phyloP scores from a whole-genome alignment of 495 filamentous ascomycete species.

The Neurospora tetrasperma region DNA sequence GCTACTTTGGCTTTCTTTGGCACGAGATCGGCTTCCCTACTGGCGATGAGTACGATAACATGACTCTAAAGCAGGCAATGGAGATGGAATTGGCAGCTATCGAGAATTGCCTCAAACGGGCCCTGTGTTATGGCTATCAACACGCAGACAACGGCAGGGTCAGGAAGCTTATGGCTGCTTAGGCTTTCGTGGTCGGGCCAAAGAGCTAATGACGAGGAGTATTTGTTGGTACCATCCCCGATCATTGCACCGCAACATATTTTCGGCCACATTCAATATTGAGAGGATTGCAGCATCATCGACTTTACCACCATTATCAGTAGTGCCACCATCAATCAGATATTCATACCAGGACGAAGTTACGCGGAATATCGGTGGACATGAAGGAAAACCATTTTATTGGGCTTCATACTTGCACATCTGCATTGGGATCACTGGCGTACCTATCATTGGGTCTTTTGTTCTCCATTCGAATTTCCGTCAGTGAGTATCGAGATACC shows the following conservation, averaged over 20 bases:
- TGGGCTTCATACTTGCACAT: background rate
- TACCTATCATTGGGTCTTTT: background rate
- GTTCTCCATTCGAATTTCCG: background rate
- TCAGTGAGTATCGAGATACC: background rate
- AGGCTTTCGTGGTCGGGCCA: background rate
- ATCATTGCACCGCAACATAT: background rate
- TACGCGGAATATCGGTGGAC: background rate
- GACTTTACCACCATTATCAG: background rate
- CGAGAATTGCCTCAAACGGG: constrained; percentile 26
- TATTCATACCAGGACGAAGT: background rate
- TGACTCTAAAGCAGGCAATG: constrained; percentile 27
- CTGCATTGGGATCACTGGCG: background rate
- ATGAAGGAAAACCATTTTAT: background rate
- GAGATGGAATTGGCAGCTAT: constrained; percentile 30
- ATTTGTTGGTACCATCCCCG: background rate
- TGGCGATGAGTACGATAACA: constrained; percentile 18
- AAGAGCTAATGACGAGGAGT: background rate
- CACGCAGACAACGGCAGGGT: background rate
- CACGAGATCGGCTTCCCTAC: constrained; percentile 24
- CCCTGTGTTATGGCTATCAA: constrained; percentile 4
- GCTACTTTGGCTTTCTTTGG: constrained; percentile 38
- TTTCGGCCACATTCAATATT: background rate
- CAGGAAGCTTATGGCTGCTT: background rate
- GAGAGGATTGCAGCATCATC: background rate
- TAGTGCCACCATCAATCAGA: background rate